These are phyloP conservation scores for Colletotrichum limetticola DNA, from an alignment of 2,329 filamentous ascomycete species.

Conservation along the genomic window DNA sequence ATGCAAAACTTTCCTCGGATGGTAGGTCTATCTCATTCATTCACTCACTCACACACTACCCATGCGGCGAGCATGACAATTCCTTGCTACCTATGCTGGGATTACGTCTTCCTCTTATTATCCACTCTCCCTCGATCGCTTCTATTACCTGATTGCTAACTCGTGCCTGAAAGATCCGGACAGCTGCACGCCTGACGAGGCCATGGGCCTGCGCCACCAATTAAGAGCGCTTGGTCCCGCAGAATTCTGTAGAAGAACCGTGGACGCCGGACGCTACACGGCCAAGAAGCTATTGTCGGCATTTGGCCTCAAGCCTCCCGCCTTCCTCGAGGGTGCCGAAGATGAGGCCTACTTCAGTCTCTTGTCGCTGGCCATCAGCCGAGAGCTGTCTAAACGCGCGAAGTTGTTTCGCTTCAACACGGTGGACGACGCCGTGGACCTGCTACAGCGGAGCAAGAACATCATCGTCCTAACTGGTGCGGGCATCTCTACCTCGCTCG, in stretches of 20 bases:
- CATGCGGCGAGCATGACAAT: conserved; percentile 21
- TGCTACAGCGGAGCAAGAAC: conserved; percentile 80
- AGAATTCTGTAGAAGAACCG: conserved; percentile 78
- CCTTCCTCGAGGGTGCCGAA: conserved; percentile 76
- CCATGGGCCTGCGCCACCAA: conserved; percentile 73
- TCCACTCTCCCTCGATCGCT: background rate
- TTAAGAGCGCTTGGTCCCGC: conserved; percentile 82
- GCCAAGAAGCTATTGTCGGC: conserved; percentile 88
- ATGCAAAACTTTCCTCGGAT: conserved; percentile 56
- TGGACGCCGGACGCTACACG: conserved; percentile 75
- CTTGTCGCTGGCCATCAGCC: conserved; percentile 79
- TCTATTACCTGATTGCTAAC: conserved; percentile 26
- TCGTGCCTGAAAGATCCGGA: conserved; percentile 50
- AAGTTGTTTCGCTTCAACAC: conserved; percentile 86
- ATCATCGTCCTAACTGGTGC: conserved; percentile 96
- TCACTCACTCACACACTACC: background rate
- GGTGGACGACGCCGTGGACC: conserved; percentile 84
- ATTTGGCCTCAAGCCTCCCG: conserved; percentile 80
- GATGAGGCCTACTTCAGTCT: conserved; percentile 82
- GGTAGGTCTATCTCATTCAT: conserved; percentile 48
- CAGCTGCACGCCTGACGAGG: conserved; percentile 75
- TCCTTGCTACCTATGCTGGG: conserved; percentile 10
- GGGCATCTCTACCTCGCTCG: conserved; percentile 95
- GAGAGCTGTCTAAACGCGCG: conserved; percentile 83
- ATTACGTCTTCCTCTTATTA: conserved; percentile 24